Conservation (phyloP, 2,329 filamentous ascomycete species). For the Aspergillus japonicus region DNA sequence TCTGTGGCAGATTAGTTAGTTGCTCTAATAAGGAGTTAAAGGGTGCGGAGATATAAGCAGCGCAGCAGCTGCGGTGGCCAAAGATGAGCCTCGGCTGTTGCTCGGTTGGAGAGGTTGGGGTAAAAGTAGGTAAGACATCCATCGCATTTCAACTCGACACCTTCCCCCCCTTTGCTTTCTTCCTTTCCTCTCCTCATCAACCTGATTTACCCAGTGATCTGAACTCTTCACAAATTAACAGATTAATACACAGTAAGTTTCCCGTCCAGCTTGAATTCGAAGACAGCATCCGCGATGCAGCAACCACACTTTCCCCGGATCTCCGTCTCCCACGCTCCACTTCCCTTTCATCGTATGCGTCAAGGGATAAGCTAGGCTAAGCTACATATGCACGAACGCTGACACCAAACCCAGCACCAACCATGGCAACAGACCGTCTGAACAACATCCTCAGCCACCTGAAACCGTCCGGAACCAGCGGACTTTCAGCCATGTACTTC, state of each 20-base stretch:
- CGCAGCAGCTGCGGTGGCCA: neutral
- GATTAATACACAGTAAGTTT: no score
- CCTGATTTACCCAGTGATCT: no score
- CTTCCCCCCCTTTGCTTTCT: neutral
- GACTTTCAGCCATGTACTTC: conserved; percentile 72
- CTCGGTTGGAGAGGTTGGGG: conserved; percentile 10
- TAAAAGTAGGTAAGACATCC: neutral
- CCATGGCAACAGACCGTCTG: conserved; percentile 81
- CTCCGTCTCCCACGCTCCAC: neutral
- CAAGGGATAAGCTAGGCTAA: neutral
- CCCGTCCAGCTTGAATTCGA: no score
- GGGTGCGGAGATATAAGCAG: neutral
- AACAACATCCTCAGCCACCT: conserved; percentile 86
- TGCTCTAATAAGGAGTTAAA: neutral
- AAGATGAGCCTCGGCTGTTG: conserved; percentile 12
- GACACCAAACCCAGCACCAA: conserved; percentile 11
- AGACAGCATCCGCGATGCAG: neutral
- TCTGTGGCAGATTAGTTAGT: neutral
- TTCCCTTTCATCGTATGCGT: neutral
- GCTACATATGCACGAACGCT: neutral
- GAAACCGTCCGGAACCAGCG: conserved; percentile 64
- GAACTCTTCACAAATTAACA: no score
- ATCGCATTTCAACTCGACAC: neutral
- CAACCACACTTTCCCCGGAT: neutral
- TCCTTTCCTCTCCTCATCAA: no score